Evolutionary conservation across 345 rosid species (phyloP), one percentile per base, ranked within the genome.

Genomic region (Raphanus sativus): DNA sequence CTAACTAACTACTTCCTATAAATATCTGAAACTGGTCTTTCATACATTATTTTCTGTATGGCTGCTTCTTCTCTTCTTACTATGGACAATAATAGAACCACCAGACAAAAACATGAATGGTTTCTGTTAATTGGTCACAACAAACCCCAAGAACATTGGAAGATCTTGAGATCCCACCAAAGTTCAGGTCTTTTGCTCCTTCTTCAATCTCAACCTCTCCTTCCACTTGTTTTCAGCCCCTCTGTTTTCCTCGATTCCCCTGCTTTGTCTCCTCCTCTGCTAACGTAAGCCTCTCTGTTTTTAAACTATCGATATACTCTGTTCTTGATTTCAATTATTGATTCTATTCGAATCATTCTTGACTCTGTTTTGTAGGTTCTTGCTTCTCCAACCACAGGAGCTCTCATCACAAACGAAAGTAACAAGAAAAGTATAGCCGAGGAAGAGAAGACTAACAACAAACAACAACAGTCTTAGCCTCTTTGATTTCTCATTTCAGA

Each of bases 301-400:
- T 16, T 0, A 17, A 17, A 54, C 65, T 63, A 8, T 36, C 17
- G 21, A 12, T 42, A 13, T 30, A 5, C 9, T 32, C 30, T 63
- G 17, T 16, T 17, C 0, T 72, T 69, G n/a, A n/a, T n/a, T n/a
- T n/a, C n/a, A n/a, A n/a, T n/a, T n/a, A n/a, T n/a, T n/a, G n/a
- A 0, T 24, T 42, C 34, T 55, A 36, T 36, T 36, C 42, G 8
- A 40, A 71, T 70, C 65, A 63, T 61, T 70, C 65, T 77, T 10
- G 33, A 16, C 11, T 69, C 25, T 60, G 34, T 45, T 30, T 40
- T 81, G 30, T 78, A 94, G 98, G 77, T 85, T 78, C 80, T 89
- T 16, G 83, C 88, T 38, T 91, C 98, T 59, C 98, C 98, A 50
- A 90, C 97, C 1, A 87, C 94, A 10, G 97, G 97, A 62, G 81